Conservation (phyloP, 805 yeast genomes). For the Zygosaccharomyces bailii region DNA sequence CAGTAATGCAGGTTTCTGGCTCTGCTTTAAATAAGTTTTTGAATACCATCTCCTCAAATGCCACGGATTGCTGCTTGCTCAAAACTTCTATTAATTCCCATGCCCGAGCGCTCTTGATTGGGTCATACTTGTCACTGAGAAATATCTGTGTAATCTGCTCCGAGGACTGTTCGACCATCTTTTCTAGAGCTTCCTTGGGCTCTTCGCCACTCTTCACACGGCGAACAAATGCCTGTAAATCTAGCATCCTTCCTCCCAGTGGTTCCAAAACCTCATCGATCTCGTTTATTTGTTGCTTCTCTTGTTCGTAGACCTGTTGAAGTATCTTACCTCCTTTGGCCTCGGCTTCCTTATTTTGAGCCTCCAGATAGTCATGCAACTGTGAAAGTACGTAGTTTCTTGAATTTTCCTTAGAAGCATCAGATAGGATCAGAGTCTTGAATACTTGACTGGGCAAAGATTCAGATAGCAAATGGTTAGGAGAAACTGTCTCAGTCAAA, state of each 20-base stretch:
- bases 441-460: slow-evolving; percentile 86
- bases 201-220: slow-evolving; percentile 85
- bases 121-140: slow-evolving; percentile 45
- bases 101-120: slow-evolving; percentile 75
- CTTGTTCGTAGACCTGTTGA: slow-evolving; percentile 27
- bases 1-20: slow-evolving; percentile 54
- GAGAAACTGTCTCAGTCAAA: slow-evolving; percentile 81
- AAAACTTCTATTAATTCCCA: slow-evolving; percentile 77
- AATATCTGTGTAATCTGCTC: slow-evolving; percentile 85
- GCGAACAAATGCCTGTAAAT: slow-evolving; percentile 83
- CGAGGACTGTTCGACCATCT: slow-evolving; percentile 79
- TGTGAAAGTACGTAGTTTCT: slow-evolving; percentile 63
- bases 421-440: slow-evolving; percentile 68
- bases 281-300: slow-evolving; percentile 25
- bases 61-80: slow-evolving; percentile 45
- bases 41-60: slow-evolving; percentile 50
- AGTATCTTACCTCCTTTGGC: slow-evolving; percentile 23
- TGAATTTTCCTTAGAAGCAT: slow-evolving; percentile 73
- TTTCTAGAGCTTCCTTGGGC: slow-evolving; percentile 69
- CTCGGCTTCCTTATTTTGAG: slow-evolving; percentile 14
- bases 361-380: slow-evolving; percentile 32
- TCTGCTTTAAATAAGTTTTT: slow-evolving; percentile 58
- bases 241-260: slow-evolving; percentile 93
- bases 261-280: slow-evolving; percentile 63
- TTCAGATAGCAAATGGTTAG: slow-evolving; percentile 60